Conservation (phyloP, 139 green algal genomes). For the Tetradesmus obliquus region DNA sequence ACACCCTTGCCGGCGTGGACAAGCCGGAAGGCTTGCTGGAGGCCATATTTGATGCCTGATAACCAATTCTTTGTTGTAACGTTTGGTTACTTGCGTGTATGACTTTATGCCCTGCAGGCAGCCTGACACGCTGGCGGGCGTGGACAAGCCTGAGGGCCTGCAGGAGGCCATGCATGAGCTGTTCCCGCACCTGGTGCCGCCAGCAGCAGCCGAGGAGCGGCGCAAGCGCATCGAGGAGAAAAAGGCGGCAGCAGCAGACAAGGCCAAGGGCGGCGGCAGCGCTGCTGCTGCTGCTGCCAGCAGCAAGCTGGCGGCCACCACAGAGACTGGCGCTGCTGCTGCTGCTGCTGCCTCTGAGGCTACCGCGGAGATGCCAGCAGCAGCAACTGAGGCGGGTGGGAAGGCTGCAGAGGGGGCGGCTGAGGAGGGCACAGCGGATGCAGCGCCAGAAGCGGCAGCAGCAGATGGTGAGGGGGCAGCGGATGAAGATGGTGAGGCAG, state of each 20-base stretch:
- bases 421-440: neutral
- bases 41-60: no score
- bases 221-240: neutral
- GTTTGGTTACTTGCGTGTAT: no score
- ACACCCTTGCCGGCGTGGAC: neutral
- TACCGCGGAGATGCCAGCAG: neutral
- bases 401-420: neutral
- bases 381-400: neutral
- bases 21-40: neutral
- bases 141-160: neutral
- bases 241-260: neutral
- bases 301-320: neutral
- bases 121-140: neutral
- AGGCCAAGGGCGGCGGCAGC: neutral
- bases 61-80: no score
- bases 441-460: neutral
- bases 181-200: neutral
- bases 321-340: neutral
- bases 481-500: neutral
- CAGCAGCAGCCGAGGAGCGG: neutral
- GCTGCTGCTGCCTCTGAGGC: neutral
- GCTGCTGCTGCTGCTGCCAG: neutral
- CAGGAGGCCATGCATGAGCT: neutral
- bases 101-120: neutral
- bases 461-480: neutral